Evolutionary conservation across 345 rosid species (phyloP), one percentile per base, ranked within the genome.

Genomic region (Draba incana): DNA sequence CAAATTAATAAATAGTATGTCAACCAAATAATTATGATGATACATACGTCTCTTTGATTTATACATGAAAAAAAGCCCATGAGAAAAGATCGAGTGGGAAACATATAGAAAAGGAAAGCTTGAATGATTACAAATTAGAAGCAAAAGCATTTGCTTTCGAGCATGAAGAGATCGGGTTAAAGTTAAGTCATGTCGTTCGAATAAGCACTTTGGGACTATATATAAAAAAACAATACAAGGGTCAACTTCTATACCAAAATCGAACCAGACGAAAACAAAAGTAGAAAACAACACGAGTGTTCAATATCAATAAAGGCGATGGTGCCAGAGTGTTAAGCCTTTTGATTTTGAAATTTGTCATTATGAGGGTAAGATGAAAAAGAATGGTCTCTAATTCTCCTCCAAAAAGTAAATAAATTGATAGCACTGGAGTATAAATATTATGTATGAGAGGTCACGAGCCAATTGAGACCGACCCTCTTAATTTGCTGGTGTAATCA

Each of bases 261-360:
- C 57, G 58, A 68, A 75, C 74, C 74, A 63, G 66, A 70, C 55
- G 41, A 70, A 71, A 52, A 52, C 68, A 76, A 71, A 76, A 76
- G 72, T 31, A 44, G 45, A 64, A 20, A 20, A 69, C 14, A 44
- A 37, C 63, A 37, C 39, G 69, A 67, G n/a, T 67, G 78, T 74
- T 67, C 61, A 4, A 46, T 54, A 28, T 54, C 74, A 60, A 28
- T 59, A 68, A 74, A 53, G 38, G 8, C 57, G 54, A 57, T 58
- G 77, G 11, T 14, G n/a, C 61, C 16, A 59, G 44, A 59, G 46
- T 43, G 58, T 55, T 6, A 55, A 55, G 43, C 65, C 28, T 69
- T 69, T 58, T 57, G 15, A 28, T 56, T 56, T 58, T 49, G 24
- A 66, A 59, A 20, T 56, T 66, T 45, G 62, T 60, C 68, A 66